Base-by-base conservation (phyloP, 2,329 filamentous ascomycete genomes). In the Septoria linicola region DNA sequence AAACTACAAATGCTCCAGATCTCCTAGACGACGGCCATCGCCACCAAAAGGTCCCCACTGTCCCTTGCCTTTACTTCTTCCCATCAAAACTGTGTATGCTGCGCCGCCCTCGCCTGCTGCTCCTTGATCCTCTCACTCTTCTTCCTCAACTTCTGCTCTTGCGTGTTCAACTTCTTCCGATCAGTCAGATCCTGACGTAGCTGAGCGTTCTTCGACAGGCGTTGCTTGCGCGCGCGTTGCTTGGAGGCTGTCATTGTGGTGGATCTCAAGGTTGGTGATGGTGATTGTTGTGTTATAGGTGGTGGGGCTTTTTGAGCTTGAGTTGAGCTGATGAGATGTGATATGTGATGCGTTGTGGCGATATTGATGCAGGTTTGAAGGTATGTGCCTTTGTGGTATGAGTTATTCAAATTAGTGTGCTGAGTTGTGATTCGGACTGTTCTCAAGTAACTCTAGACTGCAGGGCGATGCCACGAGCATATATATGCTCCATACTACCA, bases 91-190 rank as follows among this genome's bases (percentile, higher is more conserved):
- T 35, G 41, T 13, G 41, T 21, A 32, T 46, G 43, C 32, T 46
- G 43, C 21, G 43, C 32, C 8, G 21, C 43, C 6, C 43, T 8
- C 17, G 32, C 23, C 43, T 46, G 43, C 23, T 27, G 43, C 43
- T 36, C 43, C 23, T 46, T 46, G 6, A 46, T 37, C 32, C 43
- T 25, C 21, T 46, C 43, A 30, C 43, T 46, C n/a, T 32, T 19
- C 14, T 32, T 46, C n/a, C 19, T 6, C 31, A 46, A 30, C 16
- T 46, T 46, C n/a, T 46, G 31, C 4, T 46, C 43, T 19, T 46
- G 43, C 16, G n/a, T 23, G 2, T n/a, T 19, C 8, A 46, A 4
- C 19, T 46, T 46, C 13, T 37, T 19, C 6, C 43, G 43, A 46
- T 46, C 43, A 8, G 43, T 46, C 19, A 46, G 23, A 4, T 46